Percentiles rank a stretch among this genome's conserved stretches.
These are phyloP conservation scores for Crithidia thermophila DNA, from an alignment of 208 protist genomes.

Conservation along the genomic window DNA sequence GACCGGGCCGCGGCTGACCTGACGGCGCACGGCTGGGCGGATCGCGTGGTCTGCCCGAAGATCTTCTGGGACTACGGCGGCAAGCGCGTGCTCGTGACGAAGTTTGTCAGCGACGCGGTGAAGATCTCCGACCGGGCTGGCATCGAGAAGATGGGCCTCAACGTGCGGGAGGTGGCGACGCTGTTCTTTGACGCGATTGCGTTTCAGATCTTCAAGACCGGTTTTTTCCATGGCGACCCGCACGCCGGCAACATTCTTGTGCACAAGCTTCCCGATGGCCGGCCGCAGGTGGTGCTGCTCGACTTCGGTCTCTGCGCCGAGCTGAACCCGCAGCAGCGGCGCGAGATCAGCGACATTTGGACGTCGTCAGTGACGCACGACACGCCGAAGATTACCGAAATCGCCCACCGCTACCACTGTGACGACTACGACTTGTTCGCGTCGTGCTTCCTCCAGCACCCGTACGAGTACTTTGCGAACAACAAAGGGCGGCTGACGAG, in stretches of 20 bases:
- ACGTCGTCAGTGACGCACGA: slow-evolving; percentile 72
- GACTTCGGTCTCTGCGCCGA: slow-evolving; percentile 96
- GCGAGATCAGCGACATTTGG: slow-evolving; percentile 79
- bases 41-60: slow-evolving; percentile 68
- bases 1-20: slow-evolving; percentile 82
- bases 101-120: slow-evolving; percentile 64
- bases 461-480: slow-evolving; percentile 69
- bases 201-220: slow-evolving; percentile 94
- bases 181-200: slow-evolving; percentile 87
- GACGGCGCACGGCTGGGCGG: slow-evolving; percentile 63
- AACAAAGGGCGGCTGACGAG: slow-evolving; percentile 35
- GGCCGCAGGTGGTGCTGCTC: slow-evolving; percentile 88
- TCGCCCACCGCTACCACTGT: slow-evolving; percentile 63
- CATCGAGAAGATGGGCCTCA: slow-evolving; percentile 61
- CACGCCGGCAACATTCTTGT: slow-evolving; percentile 96
- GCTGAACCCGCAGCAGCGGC: slow-evolving; percentile 55
- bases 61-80: slow-evolving; percentile 71
- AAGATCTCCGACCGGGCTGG: slow-evolving; percentile 80
- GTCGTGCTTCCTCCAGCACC: slow-evolving; percentile 86
- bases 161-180: slow-evolving; percentile 58
- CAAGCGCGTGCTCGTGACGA: slow-evolving; percentile 71
- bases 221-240: slow-evolving; percentile 95
- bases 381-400: slow-evolving; percentile 43
- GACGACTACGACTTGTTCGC: slow-evolving; percentile 83
- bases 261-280: slow-evolving; percentile 49